Evolutionary conservation across 192 early-diverging fungal genomes (phyloP).

Genomic region (Chytriomyces sp.): DNA sequence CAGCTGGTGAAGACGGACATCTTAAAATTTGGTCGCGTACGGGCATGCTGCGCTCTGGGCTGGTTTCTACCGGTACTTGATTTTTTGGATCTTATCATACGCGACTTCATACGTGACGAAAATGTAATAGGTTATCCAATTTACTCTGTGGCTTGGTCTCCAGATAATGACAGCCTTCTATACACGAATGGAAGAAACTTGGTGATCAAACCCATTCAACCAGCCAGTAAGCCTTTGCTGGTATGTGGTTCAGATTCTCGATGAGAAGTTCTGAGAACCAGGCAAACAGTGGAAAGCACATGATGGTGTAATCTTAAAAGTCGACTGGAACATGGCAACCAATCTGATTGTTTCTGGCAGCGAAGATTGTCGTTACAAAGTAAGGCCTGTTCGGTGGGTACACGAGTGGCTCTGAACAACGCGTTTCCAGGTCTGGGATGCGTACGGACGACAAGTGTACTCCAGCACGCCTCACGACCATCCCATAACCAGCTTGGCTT

Average conservation of each 20-base stretch:
- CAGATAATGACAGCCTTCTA: slow-evolving; percentile 59
- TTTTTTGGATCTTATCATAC: background rate
- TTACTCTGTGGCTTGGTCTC: slow-evolving; percentile 56
- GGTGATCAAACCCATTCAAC: slow-evolving; percentile 60
- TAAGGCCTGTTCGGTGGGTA: background rate
- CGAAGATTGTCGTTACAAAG: slow-evolving; percentile 65
- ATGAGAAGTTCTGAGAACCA: background rate
- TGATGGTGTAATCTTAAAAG: slow-evolving; percentile 58
- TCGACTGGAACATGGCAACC: slow-evolving; percentile 60
- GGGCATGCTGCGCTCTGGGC: slow-evolving; percentile 60
- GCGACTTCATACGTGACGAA: background rate
- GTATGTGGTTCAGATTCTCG: slow-evolving; percentile 18
- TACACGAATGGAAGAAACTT: slow-evolving; percentile 57
- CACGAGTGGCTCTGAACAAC: background rate
- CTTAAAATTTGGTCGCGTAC: slow-evolving; percentile 62
- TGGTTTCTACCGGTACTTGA: slow-evolving; percentile 33
- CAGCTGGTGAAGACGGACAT: slow-evolving; percentile 60
- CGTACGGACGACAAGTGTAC: slow-evolving; percentile 55
- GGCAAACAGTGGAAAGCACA: slow-evolving; percentile 60
- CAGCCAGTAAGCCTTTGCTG: slow-evolving; percentile 54
- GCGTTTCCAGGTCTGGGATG: slow-evolving; percentile 55
- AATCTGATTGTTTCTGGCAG: slow-evolving; percentile 60
- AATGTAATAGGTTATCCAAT: slow-evolving; percentile 46
- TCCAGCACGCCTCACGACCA: slow-evolving; percentile 53
- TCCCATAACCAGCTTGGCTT: slow-evolving; percentile 57